Conservation (phyloP, 1,284 basidiomycete genomes). For the Coriolopsis trogii region DNA sequence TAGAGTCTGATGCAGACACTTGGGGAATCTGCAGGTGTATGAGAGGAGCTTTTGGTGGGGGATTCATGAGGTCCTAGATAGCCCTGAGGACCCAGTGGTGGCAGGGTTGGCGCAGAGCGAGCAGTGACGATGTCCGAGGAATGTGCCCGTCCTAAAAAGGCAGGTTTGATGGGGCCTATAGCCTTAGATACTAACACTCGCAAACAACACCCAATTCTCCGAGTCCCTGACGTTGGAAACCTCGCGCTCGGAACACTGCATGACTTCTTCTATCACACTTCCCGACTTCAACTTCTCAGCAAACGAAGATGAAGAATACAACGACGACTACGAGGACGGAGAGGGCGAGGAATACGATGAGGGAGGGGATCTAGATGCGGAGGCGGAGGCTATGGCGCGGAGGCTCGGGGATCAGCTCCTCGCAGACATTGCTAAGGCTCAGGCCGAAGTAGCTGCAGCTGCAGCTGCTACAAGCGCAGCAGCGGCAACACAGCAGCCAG, state of each 20-base stretch:
- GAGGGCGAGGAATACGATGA: constrained; percentile 50
- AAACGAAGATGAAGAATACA: constrained; percentile 19
- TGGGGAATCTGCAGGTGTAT: constrained; percentile 12
- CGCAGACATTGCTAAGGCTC: constrained; percentile 70
- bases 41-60: not conserved
- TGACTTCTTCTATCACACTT: constrained; percentile 19
- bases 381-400: constrained; percentile 71
- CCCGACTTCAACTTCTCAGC: constrained; percentile 17
- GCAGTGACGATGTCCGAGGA: not conserved
- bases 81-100: not conserved
- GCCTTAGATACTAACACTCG: constrained; percentile 10
- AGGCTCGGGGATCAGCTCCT: constrained; percentile 69
- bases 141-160: not conserved
- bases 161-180: constrained; percentile 11
- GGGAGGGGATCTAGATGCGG: constrained; percentile 67
- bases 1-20: constrained; percentile 21
- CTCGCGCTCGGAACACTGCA: not conserved
- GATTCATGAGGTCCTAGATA: not conserved
- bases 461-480: constrained; percentile 32
- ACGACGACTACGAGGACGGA: constrained; percentile 43
- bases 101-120: not conserved
- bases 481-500: constrained; percentile 3
- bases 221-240: not conserved
- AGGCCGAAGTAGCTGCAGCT: constrained; percentile 43
- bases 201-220: constrained; percentile 7